phyloP scores from a whole-genome alignment of 2,329 filamentous ascomycete genomes.

The Aureobasidium sp. region DNA sequence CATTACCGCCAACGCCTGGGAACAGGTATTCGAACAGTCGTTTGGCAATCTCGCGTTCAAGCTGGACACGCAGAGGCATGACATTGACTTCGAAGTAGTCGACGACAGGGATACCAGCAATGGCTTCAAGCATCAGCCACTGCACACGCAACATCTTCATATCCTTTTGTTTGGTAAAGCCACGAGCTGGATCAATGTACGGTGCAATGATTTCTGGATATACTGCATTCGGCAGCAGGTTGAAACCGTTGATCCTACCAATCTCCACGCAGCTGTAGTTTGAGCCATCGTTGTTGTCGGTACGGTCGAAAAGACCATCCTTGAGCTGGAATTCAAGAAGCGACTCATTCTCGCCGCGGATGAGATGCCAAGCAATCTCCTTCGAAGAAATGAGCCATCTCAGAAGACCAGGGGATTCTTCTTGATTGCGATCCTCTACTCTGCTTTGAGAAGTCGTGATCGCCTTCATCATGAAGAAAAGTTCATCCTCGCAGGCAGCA shows the following conservation, averaged over 20 bases:
- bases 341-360: constrained; percentile 78
- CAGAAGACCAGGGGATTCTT: constrained; percentile 64
- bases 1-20: constrained; percentile 61
- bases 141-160: constrained; percentile 87
- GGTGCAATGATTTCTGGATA: constrained; percentile 96
- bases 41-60: constrained; percentile 88
- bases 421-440: constrained; percentile 58
- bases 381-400: constrained; percentile 91
- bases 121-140: constrained; percentile 97
- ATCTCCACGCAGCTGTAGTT: constrained; percentile 90
- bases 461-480: constrained; percentile 99
- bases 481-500: constrained; percentile 82
- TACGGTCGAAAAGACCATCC: constrained; percentile 87
- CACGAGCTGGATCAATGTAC: constrained; percentile 62
- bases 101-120: constrained; percentile 94
- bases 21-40: constrained; percentile 97
- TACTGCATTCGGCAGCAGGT: constrained; percentile 79
- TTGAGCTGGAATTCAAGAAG: constrained; percentile 89
- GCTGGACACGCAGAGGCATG: constrained; percentile 86
- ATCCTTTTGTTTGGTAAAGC: constrained; percentile 52
- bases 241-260: constrained; percentile 79
- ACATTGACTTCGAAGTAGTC: constrained; percentile 94
- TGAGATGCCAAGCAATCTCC: constrained; percentile 95
- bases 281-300: constrained; percentile 93
- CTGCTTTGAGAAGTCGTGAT: constrained; percentile 94